Base-by-base conservation (phyloP, 768 basidiomycete genomes). In the Podaxis sp. region DNA sequence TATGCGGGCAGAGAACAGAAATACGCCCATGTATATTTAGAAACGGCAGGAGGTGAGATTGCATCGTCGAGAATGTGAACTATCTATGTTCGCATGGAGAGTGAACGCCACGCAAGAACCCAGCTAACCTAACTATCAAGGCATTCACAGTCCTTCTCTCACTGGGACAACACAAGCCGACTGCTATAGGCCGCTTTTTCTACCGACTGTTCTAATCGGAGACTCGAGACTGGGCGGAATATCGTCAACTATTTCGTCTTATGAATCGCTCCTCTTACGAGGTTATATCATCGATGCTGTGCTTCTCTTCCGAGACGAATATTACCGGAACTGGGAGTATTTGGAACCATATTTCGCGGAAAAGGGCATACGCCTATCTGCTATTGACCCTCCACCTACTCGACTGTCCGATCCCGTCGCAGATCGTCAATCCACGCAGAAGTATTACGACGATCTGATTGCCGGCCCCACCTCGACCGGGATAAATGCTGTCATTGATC, bases 151-250 rank as follows among this genome's bases (percentile, higher is more conserved):
- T 67, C 96, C 96, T 0, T 87, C 90, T 2, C 77, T 93, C 4
- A 89, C 90, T 15, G 88, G 95, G 30, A 85, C 87, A 11, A 87
- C 92, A 6, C 96, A 99, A 72, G 81, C 87, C 19, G 94, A 96
- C 56, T 84, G 84, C 33, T 96, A 95, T 70, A 84, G 96, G 5
- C 88, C 94, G 0, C 82, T 99, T 19, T 90, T 91, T 65, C 83
- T 97, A 4, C 96, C 96, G 0, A 91, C 90, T 0, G 76, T 99
- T 63, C 84, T 99, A 4, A 79, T 99, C 40, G 96, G 92, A 0
- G 93, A 97, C 64, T 86, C 92, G 0, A 88, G 87, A 52, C 88
- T 99, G 4, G 96, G 96, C 24, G 96, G 96, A 1, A 99, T 99
- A 54, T 96, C 94, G 13, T 79, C 82, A 4, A 98, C 96, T 0